These are phyloP conservation scores for Capsella rubella DNA, from an alignment of 441 rosid species.

Conservation along the genomic window DNA sequence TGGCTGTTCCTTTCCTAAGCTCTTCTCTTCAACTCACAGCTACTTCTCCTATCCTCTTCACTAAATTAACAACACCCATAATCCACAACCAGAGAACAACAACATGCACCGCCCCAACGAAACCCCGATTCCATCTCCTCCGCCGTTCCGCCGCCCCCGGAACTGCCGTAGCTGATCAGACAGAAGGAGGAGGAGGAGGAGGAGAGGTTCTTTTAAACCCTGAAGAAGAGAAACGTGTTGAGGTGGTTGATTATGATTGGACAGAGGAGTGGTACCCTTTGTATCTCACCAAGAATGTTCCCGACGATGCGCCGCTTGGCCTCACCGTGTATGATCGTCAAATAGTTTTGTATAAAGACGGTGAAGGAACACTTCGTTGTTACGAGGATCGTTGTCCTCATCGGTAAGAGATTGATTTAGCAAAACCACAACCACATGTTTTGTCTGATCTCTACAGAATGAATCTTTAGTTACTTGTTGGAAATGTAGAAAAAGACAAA, in stretches of 20 bases:
- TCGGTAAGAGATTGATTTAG: slow-evolving; percentile 52
- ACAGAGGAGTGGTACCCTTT: slow-evolving; percentile 94
- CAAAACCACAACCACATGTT: slow-evolving; percentile 25
- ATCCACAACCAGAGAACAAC: slow-evolving; percentile 26
- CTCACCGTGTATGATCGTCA: slow-evolving; percentile 85
- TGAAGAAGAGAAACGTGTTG: slow-evolving; percentile 50
- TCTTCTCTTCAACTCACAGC: slow-evolving; percentile 37
- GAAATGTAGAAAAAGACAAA: too few relatives aligned
- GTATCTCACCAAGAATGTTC: slow-evolving; percentile 82
- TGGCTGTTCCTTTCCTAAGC: slow-evolving; percentile 40
- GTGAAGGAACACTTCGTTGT: slow-evolving; percentile 67
- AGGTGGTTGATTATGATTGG: slow-evolving; percentile 76
- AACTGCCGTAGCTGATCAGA: slow-evolving; percentile 9
- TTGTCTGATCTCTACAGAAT: background rate
- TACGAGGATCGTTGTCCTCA: slow-evolving; percentile 92
- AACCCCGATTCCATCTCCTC: slow-evolving; percentile 32
- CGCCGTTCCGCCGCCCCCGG: slow-evolving; percentile 32
- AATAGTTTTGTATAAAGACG: slow-evolving; percentile 82
- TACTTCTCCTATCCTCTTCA: slow-evolving; percentile 34
- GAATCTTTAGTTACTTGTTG: too few relatives aligned
- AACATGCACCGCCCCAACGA: slow-evolving; percentile 19
- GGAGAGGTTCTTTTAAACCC: slow-evolving; percentile 41
- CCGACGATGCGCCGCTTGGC: slow-evolving; percentile 93
- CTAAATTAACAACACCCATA: slow-evolving; percentile 13
- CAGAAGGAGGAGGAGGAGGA: slow-evolving; percentile 45